Base-by-base conservation (phyloP, 495 filamentous ascomycete species). In the Saxophila tyrrhenica region DNA sequence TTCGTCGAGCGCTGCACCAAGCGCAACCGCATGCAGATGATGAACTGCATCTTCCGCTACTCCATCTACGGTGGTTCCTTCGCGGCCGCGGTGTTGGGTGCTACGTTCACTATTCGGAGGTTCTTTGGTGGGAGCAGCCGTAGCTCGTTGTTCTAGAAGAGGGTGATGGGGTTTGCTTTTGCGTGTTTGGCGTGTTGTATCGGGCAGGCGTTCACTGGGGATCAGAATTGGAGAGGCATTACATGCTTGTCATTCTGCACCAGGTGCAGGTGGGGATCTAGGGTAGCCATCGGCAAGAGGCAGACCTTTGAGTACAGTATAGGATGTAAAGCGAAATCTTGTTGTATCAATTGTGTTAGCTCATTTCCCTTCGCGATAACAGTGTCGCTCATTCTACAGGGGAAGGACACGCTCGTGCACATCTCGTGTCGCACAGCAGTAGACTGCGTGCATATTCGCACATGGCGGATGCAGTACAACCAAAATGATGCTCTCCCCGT, bases 1-100 rank as follows among this genome's bases (percentile, higher is more conserved):
- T 84, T 84, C 65, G 77, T 80, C 62, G 70, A 74, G 50, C 72
- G 80, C 48, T 82, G 77, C 64, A 71, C 73, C 23, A 69, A 69
- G 35, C 71, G 79, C 54, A 84, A 84, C 69, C 69, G 78, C 25
- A 70, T 68, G 59, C 80, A 84, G 67, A 81, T 82, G 78, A 65
- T 74, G 62, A 84, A 82, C 55, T 73, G 75, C 45, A 70, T 73
- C 38, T 66, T 79, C 47, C 75, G 76, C 42, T 71, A 65, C 10
- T 61, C 78, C 32, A 77, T 76, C 15, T 70, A 77, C 58, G 72
- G 74, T 22, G 72, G 74, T 42, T 42, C 49, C 17, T 51, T 67
- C 22, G 51, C 60, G 16, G 66, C 63, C 0, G 57, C 59, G 17
- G 52, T 59, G 35, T 51, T 63, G 8, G 52, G 60, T 23, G 57